Percentiles rank a stretch among this genome's conserved stretches.
Evolutionary conservation across 2,329 filamentous ascomycete species (phyloP).

Genomic region (Diplocarpon mali): DNA sequence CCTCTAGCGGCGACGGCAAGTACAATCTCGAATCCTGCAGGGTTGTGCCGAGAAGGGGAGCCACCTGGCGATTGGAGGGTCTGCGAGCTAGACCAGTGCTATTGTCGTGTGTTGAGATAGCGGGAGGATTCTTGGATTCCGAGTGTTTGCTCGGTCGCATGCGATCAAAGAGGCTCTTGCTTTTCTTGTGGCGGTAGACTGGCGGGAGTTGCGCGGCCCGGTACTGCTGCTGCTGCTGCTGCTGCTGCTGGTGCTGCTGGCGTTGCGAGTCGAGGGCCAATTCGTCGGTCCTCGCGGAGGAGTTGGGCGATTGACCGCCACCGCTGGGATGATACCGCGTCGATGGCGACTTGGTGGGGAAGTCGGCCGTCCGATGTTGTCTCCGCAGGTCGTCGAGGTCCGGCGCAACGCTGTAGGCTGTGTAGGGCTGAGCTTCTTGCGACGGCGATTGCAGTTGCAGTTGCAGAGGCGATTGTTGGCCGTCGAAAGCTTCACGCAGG

Average conservation of each 20-base stretch:
- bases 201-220: conserved; percentile 15
- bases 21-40: conserved; percentile 27
- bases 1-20: conserved; percentile 25
- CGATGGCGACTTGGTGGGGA: conserved; percentile 21
- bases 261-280: conserved; percentile 17
- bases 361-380: conserved; percentile 16
- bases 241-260: conserved; percentile 8
- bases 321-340: conserved; percentile 19
- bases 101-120: conserved; percentile 34
- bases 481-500: conserved; percentile 10
- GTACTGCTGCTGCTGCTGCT: background rate
- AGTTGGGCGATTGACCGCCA: conserved; percentile 14
- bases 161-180: conserved; percentile 23
- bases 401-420: conserved; percentile 18
- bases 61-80: conserved; percentile 46
- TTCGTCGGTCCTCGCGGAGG: conserved; percentile 20
- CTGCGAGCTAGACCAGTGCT: conserved; percentile 39
- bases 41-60: conserved; percentile 31
- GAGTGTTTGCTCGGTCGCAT: conserved; percentile 21
- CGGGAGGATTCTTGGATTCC: conserved; percentile 17
- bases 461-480: background rate
- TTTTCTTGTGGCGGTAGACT: conserved; percentile 22
- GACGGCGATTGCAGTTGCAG: background rate
- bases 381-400: conserved; percentile 15
- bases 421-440: conserved; percentile 10